Percentiles rank a stretch among this genome's conserved stretches.
Evolutionary conservation across 1,284 basidiomycete species (phyloP).

Genomic region (Apiotrichum akiyoshidainum): DNA sequence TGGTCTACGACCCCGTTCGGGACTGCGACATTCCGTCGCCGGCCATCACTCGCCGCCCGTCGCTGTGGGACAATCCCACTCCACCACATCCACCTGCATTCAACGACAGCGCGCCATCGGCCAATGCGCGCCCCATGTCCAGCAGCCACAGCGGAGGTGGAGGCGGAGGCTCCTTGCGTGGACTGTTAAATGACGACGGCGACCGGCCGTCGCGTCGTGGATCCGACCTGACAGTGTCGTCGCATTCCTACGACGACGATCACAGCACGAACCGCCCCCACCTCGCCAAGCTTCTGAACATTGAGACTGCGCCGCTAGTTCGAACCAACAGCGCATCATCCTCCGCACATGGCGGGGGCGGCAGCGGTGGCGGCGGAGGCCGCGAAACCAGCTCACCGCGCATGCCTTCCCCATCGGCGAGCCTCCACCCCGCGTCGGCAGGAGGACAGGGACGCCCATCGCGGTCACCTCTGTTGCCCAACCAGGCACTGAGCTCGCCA

Average conservation of each 20-base stretch:
- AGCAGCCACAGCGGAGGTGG: conserved; percentile 3
- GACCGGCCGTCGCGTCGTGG: conserved; percentile 9
- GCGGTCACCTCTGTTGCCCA: conserved; percentile 15
- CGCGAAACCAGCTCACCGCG: conserved; percentile 7
- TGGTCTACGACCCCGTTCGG: conserved; percentile 49
- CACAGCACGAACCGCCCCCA: conserved; percentile 9
- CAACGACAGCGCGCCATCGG: not conserved
- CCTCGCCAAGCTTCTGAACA: conserved; percentile 36
- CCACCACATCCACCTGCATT: conserved; percentile 13
- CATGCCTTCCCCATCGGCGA: conserved; percentile 12
- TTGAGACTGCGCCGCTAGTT: conserved; percentile 15
- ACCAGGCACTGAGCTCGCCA: conserved; percentile 1
- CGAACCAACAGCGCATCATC: conserved; percentile 8
- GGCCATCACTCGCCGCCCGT: conserved; percentile 21
- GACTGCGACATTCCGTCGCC: conserved; percentile 46
- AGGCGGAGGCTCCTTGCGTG: conserved; percentile 9
- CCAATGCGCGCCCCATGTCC: not conserved
- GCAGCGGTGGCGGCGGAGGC: not conserved
- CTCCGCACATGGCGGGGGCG: not conserved
- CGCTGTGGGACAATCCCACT: conserved; percentile 12
- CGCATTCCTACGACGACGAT: conserved; percentile 13
- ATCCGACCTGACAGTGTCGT: conserved; percentile 13
- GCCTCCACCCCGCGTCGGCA: conserved; percentile 9
- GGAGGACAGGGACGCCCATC: conserved; percentile 1
- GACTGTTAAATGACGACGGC: conserved; percentile 17